Base-by-base conservation (phyloP, 1,284 basidiomycete species). In the Sporisorium iseilematis-ciliati region DNA sequence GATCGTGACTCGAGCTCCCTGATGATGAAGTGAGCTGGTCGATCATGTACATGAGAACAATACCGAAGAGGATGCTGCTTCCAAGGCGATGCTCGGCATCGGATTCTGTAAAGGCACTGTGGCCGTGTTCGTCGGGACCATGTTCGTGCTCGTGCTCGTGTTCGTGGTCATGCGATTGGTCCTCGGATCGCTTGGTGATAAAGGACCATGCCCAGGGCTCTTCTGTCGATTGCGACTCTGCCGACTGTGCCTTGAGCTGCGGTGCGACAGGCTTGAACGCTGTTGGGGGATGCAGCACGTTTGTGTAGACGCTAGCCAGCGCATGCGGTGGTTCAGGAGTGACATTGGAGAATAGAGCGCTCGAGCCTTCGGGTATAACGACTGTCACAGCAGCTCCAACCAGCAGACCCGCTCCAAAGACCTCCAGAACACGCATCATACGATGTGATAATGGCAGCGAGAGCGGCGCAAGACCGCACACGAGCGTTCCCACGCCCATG, bases 301-400 rank as follows among this genome's bases (percentile, higher is more conserved):
- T 63, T 7, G 65, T 14, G n/a, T 52, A 52, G 5, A 46, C 38
- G 18, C 29, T 49, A 14, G 63, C 10, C 16, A 29, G 16, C 18
- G 57, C 26, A 23, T 43, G 26, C 18, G 63, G 31, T 33, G 66
- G 18, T 50, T 33, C 8, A 14, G 65, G 61, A 3, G 71, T 62
- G 29, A 68, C 50, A 7, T 62, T 40, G 7, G 59, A 18, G 33
- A 77, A 78, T 26, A 79, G 60, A 7, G 79, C 55, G 33, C 48
- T 71, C 1, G 72, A 63, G 18, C 82, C 83, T 57, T 84, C 83
- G 1, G 83, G 83, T 7, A 84, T 75, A 41, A 84, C 82, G 33
- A 84, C 79, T 12, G 82, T 83, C 53, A 82, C 72, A 6, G 79
- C 79, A 23, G 83, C 83, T 38, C 83, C 83, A 26, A 82, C 69